Base-by-base conservation (phyloP, 2,329 filamentous ascomycete species). In the Talaromyces islandicus region DNA sequence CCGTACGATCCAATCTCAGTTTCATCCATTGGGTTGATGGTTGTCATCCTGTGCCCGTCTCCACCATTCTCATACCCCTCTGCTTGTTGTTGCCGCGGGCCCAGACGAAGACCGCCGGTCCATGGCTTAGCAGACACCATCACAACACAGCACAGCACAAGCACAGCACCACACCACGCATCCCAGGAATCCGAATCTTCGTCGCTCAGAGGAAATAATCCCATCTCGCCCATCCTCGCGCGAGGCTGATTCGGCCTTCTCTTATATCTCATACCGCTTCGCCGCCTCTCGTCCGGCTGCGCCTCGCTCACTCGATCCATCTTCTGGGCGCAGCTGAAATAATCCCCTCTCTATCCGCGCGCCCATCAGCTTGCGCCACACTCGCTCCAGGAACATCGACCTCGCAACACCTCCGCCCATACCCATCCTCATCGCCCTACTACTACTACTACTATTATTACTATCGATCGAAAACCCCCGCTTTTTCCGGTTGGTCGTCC, bases 341-440 rank as follows among this genome's bases (percentile, higher is more conserved):
- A 46, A 46, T 46, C 43, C 43, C 43, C 43, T 67, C 69, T 21
- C 14, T 29, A 9, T 21, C 66, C 69, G 67, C 68, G 54, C 55
- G 59, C 50, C 56, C 50, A 54, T 76, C 73, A 77, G 74, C 74
- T 77, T 77, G 74, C 75, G 75, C 75, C 74, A 77, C 75, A 76
- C 72, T 75, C 68, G 68, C 67, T 70, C 67, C 67, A 70, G 70
- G 71, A 72, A 67, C 71, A 70, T 57, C 70, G 72, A 57, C 54
- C 46, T 51, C 69, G 72, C 71, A 52, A 27, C 48, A 29, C 12
- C 14, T 19, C 48, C 48, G 7, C 48, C 71, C 69, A 55, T 51
- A 51, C 48, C 48, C 48, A 52, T 52, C 50, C 21, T 27, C 51
- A 52, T 54, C 35, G 27, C 43, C 43, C 27, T 35, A 27, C 6